These are phyloP conservation scores for Bipolaris cookei DNA, from an alignment of 2,329 filamentous ascomycete species.

Conservation along the genomic window DNA sequence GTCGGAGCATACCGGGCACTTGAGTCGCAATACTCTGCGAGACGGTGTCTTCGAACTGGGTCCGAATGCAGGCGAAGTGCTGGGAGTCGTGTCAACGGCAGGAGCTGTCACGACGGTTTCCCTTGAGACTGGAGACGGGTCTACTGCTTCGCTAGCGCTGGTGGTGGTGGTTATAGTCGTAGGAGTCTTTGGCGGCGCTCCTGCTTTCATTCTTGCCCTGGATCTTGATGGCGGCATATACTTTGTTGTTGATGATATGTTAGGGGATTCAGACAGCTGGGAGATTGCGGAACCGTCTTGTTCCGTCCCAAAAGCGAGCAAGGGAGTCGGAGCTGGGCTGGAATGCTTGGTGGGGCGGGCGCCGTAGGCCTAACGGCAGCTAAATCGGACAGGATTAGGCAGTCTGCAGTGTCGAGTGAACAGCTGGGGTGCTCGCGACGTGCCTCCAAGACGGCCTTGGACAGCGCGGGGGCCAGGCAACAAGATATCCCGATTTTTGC, in stretches of 20 bases:
- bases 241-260: conserved; percentile 10
- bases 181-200: conserved; percentile 30
- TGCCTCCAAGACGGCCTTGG: conserved; percentile 35
- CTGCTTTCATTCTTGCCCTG: conserved; percentile 46
- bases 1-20: conserved; percentile 71
- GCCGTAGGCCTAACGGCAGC: conserved; percentile 36
- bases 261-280: conserved; percentile 22
- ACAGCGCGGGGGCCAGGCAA: conserved; percentile 40
- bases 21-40: conserved; percentile 44
- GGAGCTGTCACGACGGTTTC: conserved; percentile 43
- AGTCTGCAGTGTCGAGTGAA: conserved; percentile 20
- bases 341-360: conserved; percentile 40
- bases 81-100: conserved; percentile 33
- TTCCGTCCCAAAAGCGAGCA: conserved; percentile 21
- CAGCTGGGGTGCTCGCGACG: conserved; percentile 29
- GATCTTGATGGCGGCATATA: conserved; percentile 46
- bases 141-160: conserved; percentile 33
- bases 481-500: conserved; percentile 46
- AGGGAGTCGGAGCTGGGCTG: conserved; percentile 28
- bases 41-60: conserved; percentile 38
- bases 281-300: conserved; percentile 15
- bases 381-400: conserved; percentile 31
- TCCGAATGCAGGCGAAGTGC: conserved; percentile 43
- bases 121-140: conserved; percentile 32
- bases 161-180: conserved; percentile 28